Base-by-base conservation (phyloP, 345 rosid species). In the Hibiscus mutabilis region DNA sequence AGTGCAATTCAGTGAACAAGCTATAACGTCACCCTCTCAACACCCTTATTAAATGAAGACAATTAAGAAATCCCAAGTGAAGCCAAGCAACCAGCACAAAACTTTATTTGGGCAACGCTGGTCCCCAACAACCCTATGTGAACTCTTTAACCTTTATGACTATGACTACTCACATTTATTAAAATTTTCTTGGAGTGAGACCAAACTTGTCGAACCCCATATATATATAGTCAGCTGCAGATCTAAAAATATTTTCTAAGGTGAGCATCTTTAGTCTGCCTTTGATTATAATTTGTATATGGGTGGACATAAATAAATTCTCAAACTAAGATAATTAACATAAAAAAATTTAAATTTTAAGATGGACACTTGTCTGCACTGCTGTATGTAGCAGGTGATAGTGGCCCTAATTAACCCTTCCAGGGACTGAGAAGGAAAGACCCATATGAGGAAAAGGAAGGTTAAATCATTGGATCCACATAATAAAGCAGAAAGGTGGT, bases 391-490 rank as follows among this genome's bases (percentile, higher is more conserved):
- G 1, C 1, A 6, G 83, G 64, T 62, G 64, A 64, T 74, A 62
- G 75, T 69, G 82, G 76, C 73, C 85, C 79, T 52, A 52, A 22
- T 33, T 64, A 22, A 42, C 33, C 55, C 10, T 44, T 8, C 69
- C 19, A 22, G 46, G 33, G 53, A 44, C 13, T 22, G 69, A 65
- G 33, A 44, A 65, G 53, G 35, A 46, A 49, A 66, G 14, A 44
- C 46, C 74, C 61, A 52, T 69, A 27, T 19, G 35, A 51, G 25
- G 44, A 40, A 40, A 40, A 40, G 12, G 14, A 42, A 42, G 14
- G 46, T 42, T 42, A 59, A 75, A 74, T 79, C 78, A 81, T 82
- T 86, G 85, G 87, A 84, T 81, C 85, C 84, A 65, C 81, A 76
- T 74, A 33, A 52, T 64, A 70, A 81, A 77, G 71, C 64, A 42